A percentile compares a stretch with the other conserved stretches of the same genome.
phyloP scores from a whole-genome alignment of 2,329 filamentous ascomycete species.

The Gaeumannomyces tritici region DNA sequence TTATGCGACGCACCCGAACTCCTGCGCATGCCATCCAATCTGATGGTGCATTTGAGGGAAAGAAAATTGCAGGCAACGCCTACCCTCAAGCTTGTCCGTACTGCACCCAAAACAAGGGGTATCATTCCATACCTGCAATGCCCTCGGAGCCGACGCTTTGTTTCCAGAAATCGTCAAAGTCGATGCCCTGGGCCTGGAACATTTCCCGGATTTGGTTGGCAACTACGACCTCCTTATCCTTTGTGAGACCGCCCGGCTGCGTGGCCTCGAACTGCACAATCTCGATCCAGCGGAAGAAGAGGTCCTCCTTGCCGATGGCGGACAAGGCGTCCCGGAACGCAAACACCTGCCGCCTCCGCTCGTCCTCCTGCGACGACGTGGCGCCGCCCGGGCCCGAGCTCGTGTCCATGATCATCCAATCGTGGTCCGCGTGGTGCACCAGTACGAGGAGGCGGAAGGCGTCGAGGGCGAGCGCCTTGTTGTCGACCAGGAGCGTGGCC shows the following conservation, averaged over 20 bases:
- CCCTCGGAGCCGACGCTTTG: constrained; percentile 42
- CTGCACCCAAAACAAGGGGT: background rate
- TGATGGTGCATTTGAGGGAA: background rate
- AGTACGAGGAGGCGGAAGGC: constrained; percentile 64
- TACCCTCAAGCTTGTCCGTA: background rate
- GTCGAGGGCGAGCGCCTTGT: constrained; percentile 48
- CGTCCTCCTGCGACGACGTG: constrained; percentile 39
- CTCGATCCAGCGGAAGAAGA: constrained; percentile 92
- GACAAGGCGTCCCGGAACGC: constrained; percentile 69
- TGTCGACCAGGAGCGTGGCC: constrained; percentile 61
- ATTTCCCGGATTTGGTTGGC: constrained; percentile 66
- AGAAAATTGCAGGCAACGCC: background rate
- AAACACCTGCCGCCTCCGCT: constrained; percentile 64
- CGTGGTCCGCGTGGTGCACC: constrained; percentile 56
- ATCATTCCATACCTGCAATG: constrained; percentile 15
- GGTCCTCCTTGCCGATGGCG: constrained; percentile 70
- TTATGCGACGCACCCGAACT: background rate
- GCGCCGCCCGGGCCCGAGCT: constrained; percentile 23
- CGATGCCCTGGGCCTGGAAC: constrained; percentile 65
- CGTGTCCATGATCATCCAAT: constrained; percentile 62
- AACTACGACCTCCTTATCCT: constrained; percentile 61
- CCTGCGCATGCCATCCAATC: background rate
- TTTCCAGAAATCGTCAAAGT: constrained; percentile 74
- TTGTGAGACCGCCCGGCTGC: constrained; percentile 67
- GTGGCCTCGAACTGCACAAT: constrained; percentile 81